Conservation (phyloP, 2,329 filamentous ascomycete genomes). For the Neodidymelliopsis sp. region DNA sequence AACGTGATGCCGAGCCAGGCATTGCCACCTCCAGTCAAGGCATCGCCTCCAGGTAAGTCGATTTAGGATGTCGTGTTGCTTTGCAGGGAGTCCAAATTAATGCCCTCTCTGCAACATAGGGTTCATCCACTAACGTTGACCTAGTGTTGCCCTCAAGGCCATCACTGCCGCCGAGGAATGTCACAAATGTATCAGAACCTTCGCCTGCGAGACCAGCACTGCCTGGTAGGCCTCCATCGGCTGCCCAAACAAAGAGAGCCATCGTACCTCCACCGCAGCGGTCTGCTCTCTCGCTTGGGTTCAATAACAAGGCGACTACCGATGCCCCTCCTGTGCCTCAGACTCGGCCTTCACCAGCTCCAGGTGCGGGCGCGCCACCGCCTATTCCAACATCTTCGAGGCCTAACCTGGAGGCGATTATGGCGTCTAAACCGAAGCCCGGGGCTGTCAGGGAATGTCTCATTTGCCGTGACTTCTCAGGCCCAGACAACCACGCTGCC, state of each 20-base stretch:
- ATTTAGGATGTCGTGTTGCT: no score
- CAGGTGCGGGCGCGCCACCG: constrained; percentile 47
- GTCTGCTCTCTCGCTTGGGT: constrained; percentile 57
- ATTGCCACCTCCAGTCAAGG: constrained; percentile 36
- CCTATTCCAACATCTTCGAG: constrained; percentile 63
- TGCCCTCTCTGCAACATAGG: no score
- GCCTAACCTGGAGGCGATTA: constrained; percentile 65
- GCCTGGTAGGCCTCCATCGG: constrained; percentile 21
- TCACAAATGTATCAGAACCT: constrained; percentile 14
- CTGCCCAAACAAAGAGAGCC: constrained; percentile 16
- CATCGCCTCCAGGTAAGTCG: constrained; percentile 35
- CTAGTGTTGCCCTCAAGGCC: constrained; percentile 29
- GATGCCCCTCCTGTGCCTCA: constrained; percentile 40
- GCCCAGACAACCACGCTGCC: constrained; percentile 77
- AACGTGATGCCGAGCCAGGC: constrained; percentile 33
- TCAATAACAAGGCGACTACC: constrained; percentile 55
- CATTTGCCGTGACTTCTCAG: constrained; percentile 86
- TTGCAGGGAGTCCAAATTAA: no score
- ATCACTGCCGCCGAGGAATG: constrained; percentile 31
- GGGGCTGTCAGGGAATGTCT: constrained; percentile 64
- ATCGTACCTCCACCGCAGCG: constrained; percentile 46
- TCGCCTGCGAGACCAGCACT: constrained; percentile 26
- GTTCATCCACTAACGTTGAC: no score
- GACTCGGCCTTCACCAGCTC: constrained; percentile 27
- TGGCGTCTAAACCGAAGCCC: constrained; percentile 53